Evolutionary conservation across 73 alveolate species (phyloP), one percentile per base, ranked within the genome.

Genomic region (Effrenium voratum): DNA sequence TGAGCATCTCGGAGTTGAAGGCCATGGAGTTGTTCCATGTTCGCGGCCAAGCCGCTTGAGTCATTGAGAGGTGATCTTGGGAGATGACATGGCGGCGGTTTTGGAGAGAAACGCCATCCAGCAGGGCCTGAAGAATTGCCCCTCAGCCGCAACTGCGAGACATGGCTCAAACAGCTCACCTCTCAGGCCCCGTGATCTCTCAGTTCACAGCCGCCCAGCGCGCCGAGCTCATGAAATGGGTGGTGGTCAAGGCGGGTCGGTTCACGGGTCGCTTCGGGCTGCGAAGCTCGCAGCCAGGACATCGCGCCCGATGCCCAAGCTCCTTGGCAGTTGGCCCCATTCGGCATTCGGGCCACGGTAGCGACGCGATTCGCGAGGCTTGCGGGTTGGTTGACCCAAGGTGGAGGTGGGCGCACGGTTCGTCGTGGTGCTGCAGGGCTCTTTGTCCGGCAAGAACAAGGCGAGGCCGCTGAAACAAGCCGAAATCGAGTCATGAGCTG

Each of bases 191-290:
- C 15, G 44, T 90, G 87, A 90, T 90, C 57, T 90, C 97, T n/a
- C 97, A 90, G 86, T 90, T 90, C 87, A 90, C 97, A n/a, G 97
- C 97, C n/a, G 79, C 87, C 19, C 97, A 90, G n/a, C 63, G 97
- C 13, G 55, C 97, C 24, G 97, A 90, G 43, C 76, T 90, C n/a
- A 15, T 90, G 87, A 90, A 90, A 41, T 90, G 57, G 50, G 97
- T 68, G 45, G 59, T 44, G 30, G 97, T 90, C 36, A 90, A 90
- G 86, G 97, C 16, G 15, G 46, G 38, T 70, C 49, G 47, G 1
- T 72, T 72, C 26, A 72, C 38, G 1, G 50, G 10, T 72, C 8
- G 5, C 10, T 72, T 19, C 38, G 32, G 82, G 50, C 72, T 22
- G n/a, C 16, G 28, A 30, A 22, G 72, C n/a, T 57, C n/a, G 0